Percentiles rank a stretch among this genome's conserved stretches.
Conservation (phyloP, 495 filamentous ascomycete species). For the Pyrenopolyporus hunteri region DNA sequence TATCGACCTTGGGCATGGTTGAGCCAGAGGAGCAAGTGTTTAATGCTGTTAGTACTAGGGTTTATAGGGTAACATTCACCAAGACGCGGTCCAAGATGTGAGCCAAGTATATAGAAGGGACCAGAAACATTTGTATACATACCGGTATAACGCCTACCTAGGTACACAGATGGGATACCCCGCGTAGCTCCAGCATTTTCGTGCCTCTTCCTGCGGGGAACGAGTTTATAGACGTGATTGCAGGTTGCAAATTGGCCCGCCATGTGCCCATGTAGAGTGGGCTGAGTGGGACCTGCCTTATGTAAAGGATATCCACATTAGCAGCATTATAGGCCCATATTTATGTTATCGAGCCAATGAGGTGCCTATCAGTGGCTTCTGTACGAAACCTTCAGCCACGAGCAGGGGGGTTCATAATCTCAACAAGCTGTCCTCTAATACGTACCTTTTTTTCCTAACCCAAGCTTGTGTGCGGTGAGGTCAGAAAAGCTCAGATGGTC, state of each 20-base stretch:
- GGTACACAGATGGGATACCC: too few species aligned
- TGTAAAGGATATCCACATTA: conserved; percentile 28
- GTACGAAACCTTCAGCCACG: conserved; percentile 30
- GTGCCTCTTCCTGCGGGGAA: too few species aligned
- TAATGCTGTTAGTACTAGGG: not conserved
- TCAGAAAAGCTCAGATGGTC: conserved; percentile 24
- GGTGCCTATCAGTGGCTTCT: conserved; percentile 38
- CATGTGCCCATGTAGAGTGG: not conserved
- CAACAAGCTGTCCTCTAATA: conserved; percentile 40
- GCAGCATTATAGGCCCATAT: conserved; percentile 24
- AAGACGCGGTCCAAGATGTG: too few species aligned
- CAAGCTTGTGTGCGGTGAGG: conserved; percentile 21
- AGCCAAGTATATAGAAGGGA: too few species aligned
- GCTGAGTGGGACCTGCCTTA: not conserved
- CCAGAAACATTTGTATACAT: too few species aligned
- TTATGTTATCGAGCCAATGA: conserved; percentile 42
- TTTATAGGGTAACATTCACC: not conserved
- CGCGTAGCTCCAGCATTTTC: too few species aligned
- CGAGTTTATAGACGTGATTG: too few species aligned
- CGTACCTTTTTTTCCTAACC: conserved; percentile 12
- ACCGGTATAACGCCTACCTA: too few species aligned
- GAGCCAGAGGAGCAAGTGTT: not conserved
- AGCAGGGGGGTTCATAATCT: conserved; percentile 27
- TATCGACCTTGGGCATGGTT: conserved; percentile 46
- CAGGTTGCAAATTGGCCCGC: conserved; percentile 5